Conservation (phyloP, 1,284 basidiomycete species). For the Caloboletus inedulis region DNA sequence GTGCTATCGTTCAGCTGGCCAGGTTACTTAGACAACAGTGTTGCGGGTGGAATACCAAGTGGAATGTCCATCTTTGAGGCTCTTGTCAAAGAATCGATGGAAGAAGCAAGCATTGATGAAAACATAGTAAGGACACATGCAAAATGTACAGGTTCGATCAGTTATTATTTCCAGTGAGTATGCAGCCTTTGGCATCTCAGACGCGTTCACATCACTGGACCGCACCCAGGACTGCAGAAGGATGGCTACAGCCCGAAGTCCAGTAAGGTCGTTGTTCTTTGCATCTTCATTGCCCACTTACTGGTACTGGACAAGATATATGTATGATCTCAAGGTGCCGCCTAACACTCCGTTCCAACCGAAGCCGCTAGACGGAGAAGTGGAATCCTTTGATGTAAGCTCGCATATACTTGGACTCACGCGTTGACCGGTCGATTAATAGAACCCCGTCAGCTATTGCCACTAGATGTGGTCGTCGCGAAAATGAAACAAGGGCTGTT, state of each 20-base stretch:
- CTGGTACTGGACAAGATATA: constrained; percentile 48
- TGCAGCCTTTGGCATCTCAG: not conserved
- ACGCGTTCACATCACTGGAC: constrained; percentile 1
- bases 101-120: constrained; percentile 81
- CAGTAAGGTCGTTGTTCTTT: constrained; percentile 48
- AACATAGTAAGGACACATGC: constrained; percentile 57
- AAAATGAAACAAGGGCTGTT: constrained; percentile 68
- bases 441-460: constrained; percentile 47
- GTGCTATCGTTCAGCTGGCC: constrained; percentile 55
- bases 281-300: not conserved
- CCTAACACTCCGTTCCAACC: constrained; percentile 53
- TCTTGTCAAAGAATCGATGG: constrained; percentile 89
- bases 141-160: constrained; percentile 59
- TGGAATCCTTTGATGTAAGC: constrained; percentile 81
- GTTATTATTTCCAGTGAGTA: constrained; percentile 65
- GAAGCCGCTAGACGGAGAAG: constrained; percentile 85
- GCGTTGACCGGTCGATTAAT: not conserved
- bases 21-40: constrained; percentile 74
- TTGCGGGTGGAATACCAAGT: constrained; percentile 75
- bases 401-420: not conserved
- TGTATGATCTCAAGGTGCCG: constrained; percentile 78
- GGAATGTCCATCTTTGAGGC: constrained; percentile 74
- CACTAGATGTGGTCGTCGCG: constrained; percentile 49
- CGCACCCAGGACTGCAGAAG: constrained; percentile 53
- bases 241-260: constrained; percentile 87